Conservation (phyloP, 1,284 basidiomycete species). For the Omphalotus olearius region DNA sequence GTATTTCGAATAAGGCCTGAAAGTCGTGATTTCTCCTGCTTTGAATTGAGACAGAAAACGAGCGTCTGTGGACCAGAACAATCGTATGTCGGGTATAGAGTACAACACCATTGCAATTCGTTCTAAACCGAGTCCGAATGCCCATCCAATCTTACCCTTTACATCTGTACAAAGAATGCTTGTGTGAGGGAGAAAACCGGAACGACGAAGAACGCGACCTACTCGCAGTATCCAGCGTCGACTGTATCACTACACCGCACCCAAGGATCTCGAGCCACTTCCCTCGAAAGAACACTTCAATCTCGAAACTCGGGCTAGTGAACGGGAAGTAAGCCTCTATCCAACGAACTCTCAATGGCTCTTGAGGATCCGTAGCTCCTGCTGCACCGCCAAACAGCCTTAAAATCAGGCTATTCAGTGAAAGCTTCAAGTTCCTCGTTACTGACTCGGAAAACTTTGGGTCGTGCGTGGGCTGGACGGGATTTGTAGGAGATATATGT, state of each 20-base stretch:
- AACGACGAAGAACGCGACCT: slow-evolving; percentile 25
- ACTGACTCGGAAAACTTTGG: slow-evolving; percentile 68
- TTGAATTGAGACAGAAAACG: slow-evolving; percentile 90
- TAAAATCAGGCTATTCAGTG: slow-evolving; percentile 86
- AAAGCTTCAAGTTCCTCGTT: slow-evolving; percentile 85
- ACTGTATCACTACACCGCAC: slow-evolving; percentile 88
- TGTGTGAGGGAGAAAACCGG: slow-evolving; percentile 7
- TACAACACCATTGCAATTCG: slow-evolving; percentile 98
- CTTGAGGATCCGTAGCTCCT: slow-evolving; percentile 36
- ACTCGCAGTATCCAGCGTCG: slow-evolving; percentile 86
- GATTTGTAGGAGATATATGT: slow-evolving; percentile 71
- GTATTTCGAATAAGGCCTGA: slow-evolving; percentile 88
- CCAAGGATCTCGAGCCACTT: slow-evolving; percentile 98
- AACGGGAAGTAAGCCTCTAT: slow-evolving; percentile 98
- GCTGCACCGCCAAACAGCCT: slow-evolving; percentile 72
- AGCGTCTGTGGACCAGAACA: slow-evolving; percentile 93
- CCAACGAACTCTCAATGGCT: slow-evolving; percentile 89
- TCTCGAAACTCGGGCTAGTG: slow-evolving; percentile 96
- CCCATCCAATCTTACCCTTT: slow-evolving; percentile 89
- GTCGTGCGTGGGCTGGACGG: slow-evolving; percentile 77
- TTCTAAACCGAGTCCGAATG: slow-evolving; percentile 96
- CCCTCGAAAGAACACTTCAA: slow-evolving; percentile 94
- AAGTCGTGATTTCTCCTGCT: slow-evolving; percentile 70
- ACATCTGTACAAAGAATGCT: slow-evolving; percentile 48
- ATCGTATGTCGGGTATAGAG: slow-evolving; percentile 96